Percentiles rank a stretch among this genome's conserved stretches.
phyloP scores from a whole-genome alignment of 768 basidiomycete species.

The Lenzites betulinus region DNA sequence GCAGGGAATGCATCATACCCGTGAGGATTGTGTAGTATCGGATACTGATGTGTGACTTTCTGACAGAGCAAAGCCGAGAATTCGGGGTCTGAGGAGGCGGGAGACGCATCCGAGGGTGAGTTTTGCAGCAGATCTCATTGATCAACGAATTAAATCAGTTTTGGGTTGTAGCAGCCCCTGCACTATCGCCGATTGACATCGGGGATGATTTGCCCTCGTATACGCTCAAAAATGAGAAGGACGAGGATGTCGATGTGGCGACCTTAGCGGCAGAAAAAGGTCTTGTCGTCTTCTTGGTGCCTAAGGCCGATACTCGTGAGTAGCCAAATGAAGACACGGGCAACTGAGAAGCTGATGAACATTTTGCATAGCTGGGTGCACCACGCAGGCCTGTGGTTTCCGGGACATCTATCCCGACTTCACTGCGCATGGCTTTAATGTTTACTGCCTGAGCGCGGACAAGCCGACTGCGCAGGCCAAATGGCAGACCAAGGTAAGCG shows the following conservation, averaged over 20 bases:
- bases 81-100: conserved; percentile 3
- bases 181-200: conserved; percentile 50
- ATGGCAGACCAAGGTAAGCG: conserved; percentile 82
- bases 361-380: conserved; percentile 72
- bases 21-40: too few relatives aligned
- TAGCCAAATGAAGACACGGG: conserved; percentile 8
- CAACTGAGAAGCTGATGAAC: not conserved
- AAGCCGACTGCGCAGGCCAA: conserved; percentile 70
- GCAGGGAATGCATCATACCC: not conserved
- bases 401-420: conserved; percentile 83
- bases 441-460: conserved; percentile 87
- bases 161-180: conserved; percentile 17
- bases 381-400: conserved; percentile 90
- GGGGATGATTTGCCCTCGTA: conserved; percentile 77
- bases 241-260: conserved; percentile 70
- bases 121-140: not conserved
- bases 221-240: conserved; percentile 83
- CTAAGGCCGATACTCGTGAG: conserved; percentile 85
- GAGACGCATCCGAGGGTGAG: conserved; percentile 4
- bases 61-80: conserved; percentile 22
- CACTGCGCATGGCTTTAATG: conserved; percentile 59
- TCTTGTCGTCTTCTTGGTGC: conserved; percentile 79
- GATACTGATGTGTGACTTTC: not conserved
- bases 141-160: not conserved
- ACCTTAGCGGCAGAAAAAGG: conserved; percentile 69